Conservation (phyloP, 148 eudicot genomes). For the Nepenthes gracilis region DNA sequence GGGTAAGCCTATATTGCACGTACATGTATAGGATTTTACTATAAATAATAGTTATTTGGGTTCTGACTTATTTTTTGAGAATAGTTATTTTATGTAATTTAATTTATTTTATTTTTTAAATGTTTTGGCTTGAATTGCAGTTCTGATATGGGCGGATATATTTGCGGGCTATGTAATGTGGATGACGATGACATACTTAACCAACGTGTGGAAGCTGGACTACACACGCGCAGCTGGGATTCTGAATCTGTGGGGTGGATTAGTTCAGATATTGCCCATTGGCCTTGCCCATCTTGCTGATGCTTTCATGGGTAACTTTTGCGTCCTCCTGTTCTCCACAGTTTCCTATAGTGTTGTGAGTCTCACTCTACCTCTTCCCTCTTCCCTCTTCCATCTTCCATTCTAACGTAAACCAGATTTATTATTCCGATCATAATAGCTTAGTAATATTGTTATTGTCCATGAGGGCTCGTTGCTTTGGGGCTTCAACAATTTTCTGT, state of each 20-base stretch:
- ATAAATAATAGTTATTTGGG: no score
- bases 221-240: conserved; percentile 42
- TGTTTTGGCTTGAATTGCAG: conserved; percentile 14
- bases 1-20: no score
- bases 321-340: conserved; percentile 29
- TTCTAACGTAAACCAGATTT: neutral
- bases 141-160: conserved; percentile 35
- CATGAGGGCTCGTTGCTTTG: no score
- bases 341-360: conserved; percentile 33
- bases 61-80: no score
- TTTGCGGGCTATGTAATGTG: conserved; percentile 30
- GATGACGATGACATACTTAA: conserved; percentile 40
- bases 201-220: conserved; percentile 43
- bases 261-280: conserved; percentile 16
- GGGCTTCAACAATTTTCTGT: no score
- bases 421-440: neutral
- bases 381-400: neutral
- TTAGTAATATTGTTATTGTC: no score
- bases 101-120: no score
- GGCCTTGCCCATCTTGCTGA: conserved; percentile 31
- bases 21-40: no score
- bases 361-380: neutral
- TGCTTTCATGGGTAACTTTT: conserved; percentile 26
- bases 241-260: conserved; percentile 36
- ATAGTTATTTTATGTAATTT: no score